Evolutionary conservation across 306 rosid species (phyloP), one percentile per base, ranked within the genome.

Genomic region (Citrullus colocynthis): DNA sequence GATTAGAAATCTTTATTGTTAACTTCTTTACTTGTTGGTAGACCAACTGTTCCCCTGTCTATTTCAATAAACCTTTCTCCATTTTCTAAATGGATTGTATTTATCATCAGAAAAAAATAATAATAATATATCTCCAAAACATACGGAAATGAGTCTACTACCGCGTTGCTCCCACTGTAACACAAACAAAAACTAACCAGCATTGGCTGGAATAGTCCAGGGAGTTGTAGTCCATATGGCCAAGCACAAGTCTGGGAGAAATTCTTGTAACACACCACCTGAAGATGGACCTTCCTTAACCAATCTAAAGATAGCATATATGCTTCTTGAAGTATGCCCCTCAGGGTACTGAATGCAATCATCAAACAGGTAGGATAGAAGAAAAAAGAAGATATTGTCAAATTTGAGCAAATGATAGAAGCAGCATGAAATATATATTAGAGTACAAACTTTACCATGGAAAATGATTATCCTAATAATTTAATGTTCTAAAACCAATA

Each of bases 141-240:
- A 61, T 64, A 80, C 41, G 51, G 63, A 39, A 59, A 79, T n/a
- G 77, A 57, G 77, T 73, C 20, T 56, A 30, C 41, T 48, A 77
- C 54, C 79, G 21, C 59, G 82, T 69, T 54, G 54, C 72, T 76
- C 42, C 9, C 83, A 85, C 83, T 55, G 80, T 76, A 85, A 71
- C 45, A 64, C 73, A 79, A 79, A 51, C 67, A 73, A 60, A 85
- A 82, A 84, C 87, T 78, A 80, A 92, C 99, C 99, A 48, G 97
- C 98, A 82, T 96, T 96, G 83, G 98, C 99, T 79, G 98, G 99
- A 82, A 96, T 77, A 77, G 99, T 96, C 99, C 98, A 96, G 45
- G 99, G 98, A 83, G 98, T 96, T 67, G 99, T 96, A 42, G 99
- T 96, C 98, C 99, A 96, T 80, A 92, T 82, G 80, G 99, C 93